Evolutionary conservation across 257 asterid species (phyloP), one percentile per base, ranked within the genome.

Genomic region (Phtheirospermum japonicum): DNA sequence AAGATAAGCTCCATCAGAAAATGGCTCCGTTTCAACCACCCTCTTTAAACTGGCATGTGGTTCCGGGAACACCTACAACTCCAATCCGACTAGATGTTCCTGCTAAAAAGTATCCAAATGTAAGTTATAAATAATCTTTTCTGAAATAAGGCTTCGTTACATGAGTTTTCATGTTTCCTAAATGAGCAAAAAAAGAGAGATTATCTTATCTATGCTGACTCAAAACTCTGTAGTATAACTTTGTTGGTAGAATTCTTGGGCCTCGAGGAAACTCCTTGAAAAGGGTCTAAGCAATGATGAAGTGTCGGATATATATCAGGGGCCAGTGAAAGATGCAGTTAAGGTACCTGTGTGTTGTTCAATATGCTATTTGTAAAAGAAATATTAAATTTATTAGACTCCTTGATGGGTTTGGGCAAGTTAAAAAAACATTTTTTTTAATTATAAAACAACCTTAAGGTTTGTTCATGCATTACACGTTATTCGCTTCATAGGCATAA

Each of bases 21-120:
- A 76, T 74, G 78, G 71, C 78, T 66, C 82, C 83, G 52, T 78
- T 86, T 66, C 89, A 71, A 43, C 73, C 84, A 4, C 65, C 89
- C 9, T 68, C 87, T 55, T 63, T 84, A 57, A 80, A 76, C 75
- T 80, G 92, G 87, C 79, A 77, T 61, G 80, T 53, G 19, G 65
- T 68, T 40, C 85, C 80, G 12, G 87, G 87, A 57, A 66, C 79
- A 40, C 73, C 81, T 36, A 76, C 83, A 59, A 80, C 72, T 36
- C 85, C 90, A 73, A 57, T 77, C 63, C 80, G 95, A 69, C 74
- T 87, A 67, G 94, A 87, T 76, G 86, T 87, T 68, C 95, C 94
- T 8, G 80, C 82, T 30, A 88, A 87, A 45, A 85, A 87, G 69
- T 85, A 73, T 76, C 94, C 95, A 63, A 83, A 67, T 72, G 95